Evolutionary conservation across 768 basidiomycete genomes (phyloP), one percentile per base, ranked within the genome.

Genomic region (Psilocybe azurescens): DNA sequence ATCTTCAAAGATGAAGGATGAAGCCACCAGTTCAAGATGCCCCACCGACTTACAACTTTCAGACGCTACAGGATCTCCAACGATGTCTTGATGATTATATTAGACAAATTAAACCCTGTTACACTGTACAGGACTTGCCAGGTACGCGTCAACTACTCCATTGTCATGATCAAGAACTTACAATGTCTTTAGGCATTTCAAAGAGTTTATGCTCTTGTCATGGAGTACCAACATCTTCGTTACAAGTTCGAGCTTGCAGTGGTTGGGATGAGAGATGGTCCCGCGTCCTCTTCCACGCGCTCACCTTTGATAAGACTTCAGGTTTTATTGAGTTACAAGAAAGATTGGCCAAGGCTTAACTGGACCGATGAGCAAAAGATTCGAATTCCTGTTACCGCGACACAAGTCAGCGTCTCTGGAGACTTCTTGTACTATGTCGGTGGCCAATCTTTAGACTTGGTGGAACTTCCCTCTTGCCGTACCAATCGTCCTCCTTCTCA

Each of bases 201-300:
- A 58, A 76, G 84, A 62, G 74, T 83, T 52, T 77, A 77, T 64
- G 73, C 65, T 53, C 75, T 83, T 47, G 79, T 81, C 46, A 79
- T 79, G 78, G 78, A 79, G 39, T 80, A 79, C 67, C 78, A 82
- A 52, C 76, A 77, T 24, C 79, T 86, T 61, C 78, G 77, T 32
- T 86, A 86, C 70, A 78, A 76, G 51, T 79, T 79, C 65, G 83
- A 85, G 64, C 74, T 86, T 30, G 83, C 79, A 16, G 54, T 79
- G 20, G 71, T 79, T 59, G 83, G 83, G 44, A 83, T 85, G 83
- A 77, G 77, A 65, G 83, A 85, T 67, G 84, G 84, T 5, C 74
- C 78, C 18, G 77, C 75, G 38, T 72, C 80, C 32, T 72, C 78
- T 63, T 70, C 74, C 38, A 72, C 72, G 39, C 74, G 75, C 14